A percentile compares a stretch with the other conserved stretches of the same genome.
Conservation (phyloP, 169 alveolate genomes). For the Eimeria maxima region DNA sequence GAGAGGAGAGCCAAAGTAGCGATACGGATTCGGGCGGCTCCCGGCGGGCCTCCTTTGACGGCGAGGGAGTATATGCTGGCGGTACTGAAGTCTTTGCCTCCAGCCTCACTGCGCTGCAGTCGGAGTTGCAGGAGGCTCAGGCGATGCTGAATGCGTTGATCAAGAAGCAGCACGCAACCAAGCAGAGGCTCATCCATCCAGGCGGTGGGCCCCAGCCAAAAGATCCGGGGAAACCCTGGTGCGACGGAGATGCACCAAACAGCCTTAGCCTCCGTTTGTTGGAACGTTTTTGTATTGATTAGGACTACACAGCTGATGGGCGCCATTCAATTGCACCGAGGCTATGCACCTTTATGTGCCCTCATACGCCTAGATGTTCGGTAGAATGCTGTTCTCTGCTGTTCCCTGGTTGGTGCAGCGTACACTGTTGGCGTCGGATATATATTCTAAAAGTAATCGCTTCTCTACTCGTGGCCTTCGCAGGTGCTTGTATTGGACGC, state of each 20-base stretch:
- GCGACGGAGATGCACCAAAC: not conserved
- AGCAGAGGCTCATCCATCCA: slow-evolving; percentile 40
- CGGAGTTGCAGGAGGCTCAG: slow-evolving; percentile 56
- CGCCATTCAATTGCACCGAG: not conserved
- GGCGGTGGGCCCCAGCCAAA: slow-evolving; percentile 65
- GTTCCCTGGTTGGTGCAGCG: not conserved
- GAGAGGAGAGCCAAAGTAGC: slow-evolving; percentile 43
- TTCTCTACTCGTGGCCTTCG: not conserved
- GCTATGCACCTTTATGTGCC: not conserved
- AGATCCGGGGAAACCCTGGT: slow-evolving; percentile 73
- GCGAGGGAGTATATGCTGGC: slow-evolving; percentile 2
- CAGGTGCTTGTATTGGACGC: slow-evolving; percentile 72
- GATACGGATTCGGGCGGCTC: not conserved
- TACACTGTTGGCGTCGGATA: not conserved
- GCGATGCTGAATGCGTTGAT: slow-evolving; percentile 31
- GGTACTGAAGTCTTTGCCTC: slow-evolving; percentile 39
- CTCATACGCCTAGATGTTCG: not conserved
- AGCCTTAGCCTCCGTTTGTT: not conserved
- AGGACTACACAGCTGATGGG: not conserved
- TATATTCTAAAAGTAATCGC: not conserved
- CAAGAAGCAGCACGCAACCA: slow-evolving; percentile 48
- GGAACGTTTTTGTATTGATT: not conserved
- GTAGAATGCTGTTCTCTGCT: not conserved
- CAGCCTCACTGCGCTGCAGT: slow-evolving; percentile 33
- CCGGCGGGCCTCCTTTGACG: not conserved